Conservation (phyloP, 225 moss, liverwort and hornwort genomes). For the Neckera pumila region DNA sequence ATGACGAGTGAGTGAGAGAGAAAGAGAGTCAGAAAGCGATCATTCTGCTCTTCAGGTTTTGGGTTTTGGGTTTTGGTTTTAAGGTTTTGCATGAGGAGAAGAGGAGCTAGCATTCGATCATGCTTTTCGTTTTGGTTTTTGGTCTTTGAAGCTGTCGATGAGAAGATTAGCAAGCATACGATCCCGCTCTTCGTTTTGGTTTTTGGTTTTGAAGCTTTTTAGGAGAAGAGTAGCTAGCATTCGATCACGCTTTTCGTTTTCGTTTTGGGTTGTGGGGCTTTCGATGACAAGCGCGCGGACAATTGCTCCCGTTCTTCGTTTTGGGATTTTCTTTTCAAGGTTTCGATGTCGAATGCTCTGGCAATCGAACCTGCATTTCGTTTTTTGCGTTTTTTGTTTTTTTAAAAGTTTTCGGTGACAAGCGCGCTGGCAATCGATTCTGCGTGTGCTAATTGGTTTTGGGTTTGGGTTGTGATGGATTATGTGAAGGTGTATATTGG, state of each 20-base stretch:
- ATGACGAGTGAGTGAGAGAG: conserved; percentile 64
- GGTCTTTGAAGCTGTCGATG: conserved; percentile 13
- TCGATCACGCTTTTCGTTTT: background rate
- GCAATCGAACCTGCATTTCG: background rate
- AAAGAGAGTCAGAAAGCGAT: background rate
- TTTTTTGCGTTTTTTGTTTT: background rate
- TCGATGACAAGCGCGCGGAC: conserved; percentile 21
- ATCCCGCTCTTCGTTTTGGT: background rate
- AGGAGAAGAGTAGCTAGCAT: background rate
- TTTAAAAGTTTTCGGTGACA: background rate
- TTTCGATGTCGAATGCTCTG: background rate
- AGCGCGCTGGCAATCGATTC: background rate
- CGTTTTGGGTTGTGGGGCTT: background rate
- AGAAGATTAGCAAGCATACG: background rate
- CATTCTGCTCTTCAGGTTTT: background rate
- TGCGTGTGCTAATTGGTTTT: background rate
- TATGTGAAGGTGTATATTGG: too few relatives aligned
- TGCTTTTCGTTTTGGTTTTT: background rate
- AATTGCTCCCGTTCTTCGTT: background rate
- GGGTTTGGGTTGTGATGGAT: background rate
- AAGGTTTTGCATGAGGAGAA: conserved; percentile 30
- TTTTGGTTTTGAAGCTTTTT: background rate
- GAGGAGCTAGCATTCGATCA: background rate
- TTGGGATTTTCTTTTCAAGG: background rate
- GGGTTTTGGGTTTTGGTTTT: background rate